Evolutionary conservation across 768 basidiomycete genomes (phyloP).

Genomic region (Kwoniella newhampshirensis): DNA sequence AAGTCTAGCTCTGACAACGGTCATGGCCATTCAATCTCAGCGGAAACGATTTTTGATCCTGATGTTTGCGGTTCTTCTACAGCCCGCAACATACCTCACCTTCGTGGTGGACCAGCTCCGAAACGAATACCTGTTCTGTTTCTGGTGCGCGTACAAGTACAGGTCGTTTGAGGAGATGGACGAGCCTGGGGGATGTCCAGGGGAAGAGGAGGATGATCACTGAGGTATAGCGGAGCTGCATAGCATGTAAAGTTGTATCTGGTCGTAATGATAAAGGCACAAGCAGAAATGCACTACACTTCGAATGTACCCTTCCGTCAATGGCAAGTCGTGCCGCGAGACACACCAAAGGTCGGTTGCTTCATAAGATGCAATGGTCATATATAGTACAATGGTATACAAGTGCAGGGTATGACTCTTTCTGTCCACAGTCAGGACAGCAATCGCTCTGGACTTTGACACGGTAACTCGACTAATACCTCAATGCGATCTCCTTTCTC

Average conservation of each 20-base stretch:
- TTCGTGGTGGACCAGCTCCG: conserved; percentile 46
- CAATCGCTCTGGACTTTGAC: too few relatives aligned
- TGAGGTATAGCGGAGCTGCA: conserved; percentile 22
- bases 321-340: too few relatives aligned
- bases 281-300: too few relatives aligned
- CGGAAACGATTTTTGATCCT: background rate
- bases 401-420: too few relatives aligned
- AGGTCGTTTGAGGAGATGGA: conserved; percentile 48
- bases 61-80: background rate
- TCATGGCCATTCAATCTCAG: background rate
- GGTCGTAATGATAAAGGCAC: too few relatives aligned
- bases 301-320: too few relatives aligned
- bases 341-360: too few relatives aligned
- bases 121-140: conserved; percentile 49
- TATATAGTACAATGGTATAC: too few relatives aligned
- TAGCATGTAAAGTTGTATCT: too few relatives aligned
- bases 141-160: conserved; percentile 51
- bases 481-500: conserved; percentile 26
- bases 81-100: conserved; percentile 41
- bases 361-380: too few relatives aligned
- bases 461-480: too few relatives aligned
- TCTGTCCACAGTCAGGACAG: too few relatives aligned
- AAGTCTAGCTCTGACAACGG: conserved; percentile 19
- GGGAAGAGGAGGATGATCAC: conserved; percentile 52
- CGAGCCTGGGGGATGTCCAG: conserved; percentile 50